Evolutionary conservation across 2,329 filamentous ascomycete species (phyloP), one percentile per base, ranked within the genome.

Genomic region (Volutella citrinella): DNA sequence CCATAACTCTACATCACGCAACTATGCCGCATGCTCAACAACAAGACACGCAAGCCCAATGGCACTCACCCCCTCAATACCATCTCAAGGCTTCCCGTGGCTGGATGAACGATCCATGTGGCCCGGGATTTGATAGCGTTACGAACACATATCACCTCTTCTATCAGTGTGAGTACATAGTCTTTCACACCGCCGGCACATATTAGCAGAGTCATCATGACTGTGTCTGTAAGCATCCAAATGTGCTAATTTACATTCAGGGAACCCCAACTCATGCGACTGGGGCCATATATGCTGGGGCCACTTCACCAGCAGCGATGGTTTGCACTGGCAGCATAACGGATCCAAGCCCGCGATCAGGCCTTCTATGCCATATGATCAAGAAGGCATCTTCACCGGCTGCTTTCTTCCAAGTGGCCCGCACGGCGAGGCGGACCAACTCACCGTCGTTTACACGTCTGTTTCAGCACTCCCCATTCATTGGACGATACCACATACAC

Each of bases 331-430:
- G 72, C 45, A 67, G 41, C 59, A 63, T 20, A 57, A 55, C 16
- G 52, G 65, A 21, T 26, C 37, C 6, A 34, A 33, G 49, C 69
- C 36, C 28, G 63, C 42, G 45, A 58, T 36, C 15, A 58, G 59
- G 11, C 65, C 63, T 0, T 46, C 34, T 55, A 59, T 58, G 24
- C 54, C 57, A 7, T 75, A 76, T 46, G 68, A 76, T 36, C 60
- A 66, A 3, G 57, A 74, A 10, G 72, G 72, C 1, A 68, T 75
- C 19, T 76, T 76, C 49, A 71, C 66, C 5, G 73, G 73, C 5
- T 71, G 68, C 22, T 61, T 64, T 5, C 64, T 68, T 40, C 66
- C 72, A 3, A 66, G 70, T 7, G 72, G 72, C 10, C 51, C 70
- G 1, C 44, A 63, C 5, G 70, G 69, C 19, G 61, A 70, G 20